Conservation (phyloP, 2,329 filamentous ascomycete genomes). For the Ophiocordyceps sinensis region DNA sequence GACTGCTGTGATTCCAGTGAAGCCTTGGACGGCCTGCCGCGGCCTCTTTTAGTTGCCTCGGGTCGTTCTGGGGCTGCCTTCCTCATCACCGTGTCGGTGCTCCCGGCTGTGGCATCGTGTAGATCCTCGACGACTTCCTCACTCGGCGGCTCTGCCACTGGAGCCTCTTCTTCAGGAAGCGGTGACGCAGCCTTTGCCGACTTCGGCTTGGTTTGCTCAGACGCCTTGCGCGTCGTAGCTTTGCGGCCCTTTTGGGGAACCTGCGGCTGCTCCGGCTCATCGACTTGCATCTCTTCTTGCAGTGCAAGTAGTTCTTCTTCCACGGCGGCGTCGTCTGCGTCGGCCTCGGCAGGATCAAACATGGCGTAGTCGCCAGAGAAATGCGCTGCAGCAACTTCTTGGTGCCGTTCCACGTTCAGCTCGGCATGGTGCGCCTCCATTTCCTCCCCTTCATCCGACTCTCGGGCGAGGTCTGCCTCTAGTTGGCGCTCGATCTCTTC, state of each 20-base stretch:
- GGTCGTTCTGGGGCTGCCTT: constrained; percentile 12
- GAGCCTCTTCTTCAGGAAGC: constrained; percentile 9
- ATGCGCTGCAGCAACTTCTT: constrained; percentile 14
- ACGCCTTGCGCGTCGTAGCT: constrained; percentile 32
- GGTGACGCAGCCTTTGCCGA: constrained; percentile 24
- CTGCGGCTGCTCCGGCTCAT: constrained; percentile 19
- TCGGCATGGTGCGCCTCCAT: constrained; percentile 28
- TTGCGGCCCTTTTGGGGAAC: constrained; percentile 42
- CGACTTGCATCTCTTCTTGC: constrained; percentile 31
- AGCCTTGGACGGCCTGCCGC: constrained; percentile 8
- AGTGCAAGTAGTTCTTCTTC: constrained; percentile 36
- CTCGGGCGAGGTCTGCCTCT: constrained; percentile 48
- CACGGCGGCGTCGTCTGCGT: constrained; percentile 31
- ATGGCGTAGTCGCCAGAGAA: constrained; percentile 30
- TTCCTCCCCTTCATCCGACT: constrained; percentile 38
- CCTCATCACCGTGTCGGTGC: constrained; percentile 27
- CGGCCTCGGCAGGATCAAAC: constrained; percentile 33
- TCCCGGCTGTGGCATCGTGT: constrained; percentile 25
- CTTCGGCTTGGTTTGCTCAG: constrained; percentile 34
- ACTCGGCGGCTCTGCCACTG: constrained; percentile 3
- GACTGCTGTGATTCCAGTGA: constrained; percentile 7
- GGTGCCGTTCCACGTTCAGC: constrained; percentile 19
- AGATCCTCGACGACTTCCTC: constrained; percentile 6
- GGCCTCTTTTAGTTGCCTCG: constrained; percentile 10
- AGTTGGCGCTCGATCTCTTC: constrained; percentile 53